Base-by-base conservation (phyloP, 1,284 basidiomycete species). In the Microbotryomycetes sp. region DNA sequence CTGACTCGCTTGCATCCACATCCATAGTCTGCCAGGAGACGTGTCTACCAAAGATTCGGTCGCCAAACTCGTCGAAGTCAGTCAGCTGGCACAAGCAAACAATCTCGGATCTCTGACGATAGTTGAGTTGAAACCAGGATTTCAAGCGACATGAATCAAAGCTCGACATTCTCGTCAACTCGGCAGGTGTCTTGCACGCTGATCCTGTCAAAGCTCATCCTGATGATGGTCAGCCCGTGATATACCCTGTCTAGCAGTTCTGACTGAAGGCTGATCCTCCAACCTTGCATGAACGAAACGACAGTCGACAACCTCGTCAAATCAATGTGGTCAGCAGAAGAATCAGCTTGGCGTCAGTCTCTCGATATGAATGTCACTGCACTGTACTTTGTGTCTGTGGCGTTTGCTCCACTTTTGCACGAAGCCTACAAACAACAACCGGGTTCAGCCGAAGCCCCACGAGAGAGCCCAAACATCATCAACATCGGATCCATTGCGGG, bases 111-210 rank as follows among this genome's bases (percentile, higher is more conserved):
- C n/a, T n/a, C 14, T 32, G 3, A n/a, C 15, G 12, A 19, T 16
- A 16, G 22, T 36, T 2, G 19, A 22, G 12, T 9, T 23, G 42
- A 12, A 9, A 4, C 23, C n/a, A 54, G 45, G 51, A 19, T 4
- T 59, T 45, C 23, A 25, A 28, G 14, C 15, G 28, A 15, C 19
- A n/a, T 5, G 58, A 60, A 32, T 29, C 22, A 1, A 29, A 7
- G 22, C 58, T 60, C 30, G 16, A 55, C n/a, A 46, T 60, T 19
- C 53, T 60, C 29, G 49, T 60, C 45, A 60, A 60, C 53, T 26
- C 46, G n/a, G 58, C 58, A 3, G 58, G 58, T 2, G 54, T 60
- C 29, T 23, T 49, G 0, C 22, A 47, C 3, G 19, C 23, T 0
- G 58, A 60, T 14, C 50, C 57, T 14, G 19, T 52, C 16, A 31